Conservation (phyloP, 2,329 filamentous ascomycete species). For the Colletotrichum chrysophilum region DNA sequence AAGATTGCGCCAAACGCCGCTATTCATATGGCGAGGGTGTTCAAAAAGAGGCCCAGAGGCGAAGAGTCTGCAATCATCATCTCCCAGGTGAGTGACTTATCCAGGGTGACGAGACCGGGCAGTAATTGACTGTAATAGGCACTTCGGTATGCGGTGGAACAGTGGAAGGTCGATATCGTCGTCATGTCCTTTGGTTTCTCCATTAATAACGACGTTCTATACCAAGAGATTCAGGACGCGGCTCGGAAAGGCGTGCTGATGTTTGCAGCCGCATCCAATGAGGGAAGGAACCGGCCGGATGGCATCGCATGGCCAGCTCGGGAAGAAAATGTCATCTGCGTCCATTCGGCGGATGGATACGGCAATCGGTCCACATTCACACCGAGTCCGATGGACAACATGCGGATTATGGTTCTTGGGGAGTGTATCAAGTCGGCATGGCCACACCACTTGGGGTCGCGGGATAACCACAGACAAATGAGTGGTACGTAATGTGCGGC, state of each 20-base stretch:
- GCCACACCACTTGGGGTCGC: background rate
- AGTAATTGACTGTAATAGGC: rapidly evolving
- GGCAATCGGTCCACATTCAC: background rate
- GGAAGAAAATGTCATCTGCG: background rate
- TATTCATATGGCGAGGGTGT: background rate
- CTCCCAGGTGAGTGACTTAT: background rate
- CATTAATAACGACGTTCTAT: rapidly evolving
- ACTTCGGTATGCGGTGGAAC: rapidly evolving
- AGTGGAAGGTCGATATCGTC: rapidly evolving
- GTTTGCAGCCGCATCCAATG: background rate
- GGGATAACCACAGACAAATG: background rate
- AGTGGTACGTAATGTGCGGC: background rate
- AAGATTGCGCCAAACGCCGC: background rate
- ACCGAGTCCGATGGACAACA: background rate
- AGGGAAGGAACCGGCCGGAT: background rate
- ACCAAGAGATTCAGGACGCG: background rate
- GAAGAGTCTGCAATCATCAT: rapidly evolving
- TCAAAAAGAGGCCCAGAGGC: background rate
- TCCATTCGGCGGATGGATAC: background rate
- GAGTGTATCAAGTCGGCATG: background rate
- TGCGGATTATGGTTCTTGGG: background rate
- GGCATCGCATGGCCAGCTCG: background rate
- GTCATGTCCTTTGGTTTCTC: background rate
- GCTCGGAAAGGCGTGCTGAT: background rate
- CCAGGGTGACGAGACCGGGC: rapidly evolving